phyloP scores from a whole-genome alignment of 257 asterid species.

The Nicotiana otophora region DNA sequence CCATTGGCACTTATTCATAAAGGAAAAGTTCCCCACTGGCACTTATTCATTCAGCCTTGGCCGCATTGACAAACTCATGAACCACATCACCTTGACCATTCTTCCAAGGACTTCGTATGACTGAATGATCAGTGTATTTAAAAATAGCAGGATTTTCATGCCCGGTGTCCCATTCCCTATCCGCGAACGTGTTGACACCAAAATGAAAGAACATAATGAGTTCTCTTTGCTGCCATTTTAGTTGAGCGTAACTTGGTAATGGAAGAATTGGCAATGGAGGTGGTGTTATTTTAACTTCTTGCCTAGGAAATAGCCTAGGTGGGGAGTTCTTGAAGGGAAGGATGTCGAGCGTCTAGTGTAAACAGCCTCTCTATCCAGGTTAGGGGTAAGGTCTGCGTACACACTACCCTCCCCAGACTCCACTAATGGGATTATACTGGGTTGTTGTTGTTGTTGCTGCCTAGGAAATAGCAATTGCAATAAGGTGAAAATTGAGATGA shows the following conservation, averaged over 20 bases:
- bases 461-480: constrained; percentile 9
- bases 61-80: constrained; percentile 55
- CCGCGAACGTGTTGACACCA: constrained; percentile 85
- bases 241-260: constrained; percentile 62
- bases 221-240: constrained; percentile 94
- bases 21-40: no score
- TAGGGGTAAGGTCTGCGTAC: no score
- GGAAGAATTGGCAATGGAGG: constrained; percentile 94
- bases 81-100: constrained; percentile 76
- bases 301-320: no score
- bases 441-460: no score
- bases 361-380: no score
- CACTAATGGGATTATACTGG: no score
- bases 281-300: constrained; percentile 19
- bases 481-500: neutral
- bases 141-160: constrained; percentile 57
- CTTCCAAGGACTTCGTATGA: constrained; percentile 68
- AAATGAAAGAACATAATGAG: constrained; percentile 83
- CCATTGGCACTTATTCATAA: no score
- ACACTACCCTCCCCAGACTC: no score
- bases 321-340: no score
- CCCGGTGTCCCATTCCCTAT: constrained; percentile 92
- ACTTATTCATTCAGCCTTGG: constrained; percentile 17
- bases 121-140: constrained; percentile 75
- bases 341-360: no score